These are phyloP conservation scores for Hypsizygus marmoreus DNA, from an alignment of 768 basidiomycete genomes.

Conservation along the genomic window DNA sequence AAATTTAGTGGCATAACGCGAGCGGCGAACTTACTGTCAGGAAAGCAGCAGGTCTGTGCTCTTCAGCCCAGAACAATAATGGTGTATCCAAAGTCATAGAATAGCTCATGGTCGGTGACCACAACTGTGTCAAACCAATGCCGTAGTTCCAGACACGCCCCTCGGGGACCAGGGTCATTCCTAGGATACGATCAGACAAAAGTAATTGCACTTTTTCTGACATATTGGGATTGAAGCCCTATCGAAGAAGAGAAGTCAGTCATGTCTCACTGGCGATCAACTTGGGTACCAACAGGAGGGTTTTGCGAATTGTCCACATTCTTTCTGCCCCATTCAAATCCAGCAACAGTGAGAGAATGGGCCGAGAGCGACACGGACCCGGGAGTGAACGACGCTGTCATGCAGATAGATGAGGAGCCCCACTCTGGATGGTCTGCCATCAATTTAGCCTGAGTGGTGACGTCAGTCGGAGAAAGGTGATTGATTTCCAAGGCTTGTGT, in stretches of 20 bases:
- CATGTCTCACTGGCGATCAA: not conserved
- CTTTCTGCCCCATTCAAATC: slow-evolving; percentile 98
- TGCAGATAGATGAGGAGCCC: slow-evolving; percentile 90
- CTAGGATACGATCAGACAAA: slow-evolving; percentile 92
- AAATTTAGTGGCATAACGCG: not conserved
- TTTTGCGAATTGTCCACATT: slow-evolving; percentile 84
- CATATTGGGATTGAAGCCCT: slow-evolving; percentile 99
- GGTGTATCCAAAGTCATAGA: slow-evolving; percentile 91
- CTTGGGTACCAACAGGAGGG: slow-evolving; percentile 53
- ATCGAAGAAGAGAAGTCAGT: slow-evolving; percentile 15
- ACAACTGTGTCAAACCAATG: slow-evolving; percentile 89
- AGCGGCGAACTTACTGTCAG: slow-evolving; percentile 62
- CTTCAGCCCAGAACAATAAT: slow-evolving; percentile 93
- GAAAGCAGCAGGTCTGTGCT: slow-evolving; percentile 94
- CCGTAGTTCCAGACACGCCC: slow-evolving; percentile 98
- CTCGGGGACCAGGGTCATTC: slow-evolving; percentile 93
- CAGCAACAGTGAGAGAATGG: slow-evolving; percentile 85
- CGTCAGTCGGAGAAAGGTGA: slow-evolving; percentile 90
- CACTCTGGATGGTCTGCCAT: slow-evolving; percentile 97
- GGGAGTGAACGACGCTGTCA: slow-evolving; percentile 95
- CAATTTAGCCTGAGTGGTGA: slow-evolving; percentile 91
- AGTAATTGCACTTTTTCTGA: slow-evolving; percentile 93
- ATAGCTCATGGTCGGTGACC: slow-evolving; percentile 81
- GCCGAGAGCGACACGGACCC: slow-evolving; percentile 96
- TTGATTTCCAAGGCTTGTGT: slow-evolving; percentile 92